Conservation (phyloP, 257 asterid genomes). For the Penstemon eatonii region DNA sequence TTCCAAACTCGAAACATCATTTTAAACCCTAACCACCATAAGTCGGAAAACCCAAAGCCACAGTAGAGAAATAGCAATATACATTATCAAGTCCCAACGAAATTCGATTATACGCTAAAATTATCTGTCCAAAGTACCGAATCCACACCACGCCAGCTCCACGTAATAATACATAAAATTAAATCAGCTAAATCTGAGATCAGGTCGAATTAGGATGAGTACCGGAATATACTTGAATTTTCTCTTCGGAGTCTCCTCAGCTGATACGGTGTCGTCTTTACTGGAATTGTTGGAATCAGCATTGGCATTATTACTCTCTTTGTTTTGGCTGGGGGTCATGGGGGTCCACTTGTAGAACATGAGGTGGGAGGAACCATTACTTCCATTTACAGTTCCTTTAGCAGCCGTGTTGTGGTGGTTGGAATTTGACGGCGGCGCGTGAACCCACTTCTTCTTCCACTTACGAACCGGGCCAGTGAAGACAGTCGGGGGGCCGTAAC, state of each 20-base stretch:
- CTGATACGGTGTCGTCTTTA: constrained; percentile 30
- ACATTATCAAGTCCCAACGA: background rate
- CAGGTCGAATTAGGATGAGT: constrained; percentile 26
- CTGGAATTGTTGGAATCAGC: constrained; percentile 22
- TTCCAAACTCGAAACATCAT: too few species aligned
- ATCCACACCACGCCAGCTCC: background rate
- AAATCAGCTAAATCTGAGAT: background rate
- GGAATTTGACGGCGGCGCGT: constrained; percentile 42
- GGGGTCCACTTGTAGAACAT: constrained; percentile 84
- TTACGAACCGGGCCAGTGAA: constrained; percentile 89
- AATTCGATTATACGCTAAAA: background rate
- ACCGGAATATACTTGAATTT: constrained; percentile 95
- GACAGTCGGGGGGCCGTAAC: constrained; percentile 89
- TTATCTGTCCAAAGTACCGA: background rate
- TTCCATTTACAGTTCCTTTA: background rate
- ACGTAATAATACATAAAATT: background rate
- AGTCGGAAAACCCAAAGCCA: background rate
- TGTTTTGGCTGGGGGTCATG: constrained; percentile 46
- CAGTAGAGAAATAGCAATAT: background rate
- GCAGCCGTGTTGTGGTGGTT: constrained; percentile 8
- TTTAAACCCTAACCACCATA: too few species aligned
- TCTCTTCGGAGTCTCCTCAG: constrained; percentile 65
- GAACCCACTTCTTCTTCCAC: constrained; percentile 80
- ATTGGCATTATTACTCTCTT: constrained; percentile 29
- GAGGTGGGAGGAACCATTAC: constrained; percentile 50